Evolutionary conservation across 257 asterid species (phyloP), one percentile per base, ranked within the genome.

Genomic region (Solanum lycopersicoides): DNA sequence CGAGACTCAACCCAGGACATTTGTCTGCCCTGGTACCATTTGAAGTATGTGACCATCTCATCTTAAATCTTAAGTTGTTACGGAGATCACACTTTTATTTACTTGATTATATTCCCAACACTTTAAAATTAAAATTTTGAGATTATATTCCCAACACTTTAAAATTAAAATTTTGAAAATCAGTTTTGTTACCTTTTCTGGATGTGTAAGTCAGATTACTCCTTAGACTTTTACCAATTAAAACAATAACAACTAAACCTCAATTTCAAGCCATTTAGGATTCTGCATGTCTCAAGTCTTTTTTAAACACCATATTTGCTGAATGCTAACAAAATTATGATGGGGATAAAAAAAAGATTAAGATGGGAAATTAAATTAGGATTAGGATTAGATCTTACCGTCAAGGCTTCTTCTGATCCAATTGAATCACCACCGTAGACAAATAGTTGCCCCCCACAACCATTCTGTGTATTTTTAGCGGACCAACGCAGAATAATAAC

Each of bases 371-470:
- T 10, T 85, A 89, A 69, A 82, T 86, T 71, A 90, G 88, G 82
- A 84, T 86, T 59, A 90, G 89, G 82, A 83, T 87, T 35, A 79
- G 76, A 30, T 90, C 93, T 88, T 94, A 97, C 99, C 92, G 98
- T 96, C 90, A 97, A 88, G 85, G 95, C 98, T 94, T 97, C 99
- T 60, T 96, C 98, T 86, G 99, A 94, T 86, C 98, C 99, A 88
- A 96, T 95, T 90, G 93, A 93, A 90, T 92, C 98, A 86, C 99
- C 99, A 74, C 99, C 99, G 76, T 97, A 96, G 71, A 90, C 96
- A 91, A 95, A 97, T 89, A 97, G 97, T 83, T 93, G 94, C 79
- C 99, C 98, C 75, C 95, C 93, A 87, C 84, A 80, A 83, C 90
- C 90, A 90, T 87, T 92, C 79, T 86, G 93, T 82, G 93, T 86